phyloP scores from a whole-genome alignment of 169 alveolate genomes.

The Amoebophrya sp. region DNA sequence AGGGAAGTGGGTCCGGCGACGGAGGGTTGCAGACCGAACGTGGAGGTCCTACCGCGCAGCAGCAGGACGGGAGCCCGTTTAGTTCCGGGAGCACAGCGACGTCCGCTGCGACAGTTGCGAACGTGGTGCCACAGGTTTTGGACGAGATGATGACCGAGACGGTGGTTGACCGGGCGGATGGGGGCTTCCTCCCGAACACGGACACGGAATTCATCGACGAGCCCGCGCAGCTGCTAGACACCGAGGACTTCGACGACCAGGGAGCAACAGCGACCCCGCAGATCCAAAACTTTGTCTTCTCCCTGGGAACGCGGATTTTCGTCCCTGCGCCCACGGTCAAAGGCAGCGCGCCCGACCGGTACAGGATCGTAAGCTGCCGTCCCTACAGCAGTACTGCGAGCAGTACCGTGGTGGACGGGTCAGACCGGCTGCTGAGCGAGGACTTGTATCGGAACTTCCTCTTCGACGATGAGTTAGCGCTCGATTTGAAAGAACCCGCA shows the following conservation, averaged over 20 bases:
- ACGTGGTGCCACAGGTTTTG: background rate
- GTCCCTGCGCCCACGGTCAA: background rate
- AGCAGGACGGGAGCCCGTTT: too few species aligned
- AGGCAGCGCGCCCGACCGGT: background rate
- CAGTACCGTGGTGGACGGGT: background rate
- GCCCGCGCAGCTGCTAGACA: too few species aligned
- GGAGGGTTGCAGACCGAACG: too few species aligned
- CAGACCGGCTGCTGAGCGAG: background rate
- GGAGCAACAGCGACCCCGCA: background rate
- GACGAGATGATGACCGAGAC: background rate
- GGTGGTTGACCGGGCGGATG: too few species aligned
- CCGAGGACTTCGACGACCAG: background rate
- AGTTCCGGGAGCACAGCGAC: background rate
- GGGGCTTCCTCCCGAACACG: too few species aligned
- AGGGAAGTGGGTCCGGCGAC: too few species aligned
- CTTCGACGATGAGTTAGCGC: background rate
- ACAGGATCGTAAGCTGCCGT: background rate
- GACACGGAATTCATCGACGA: too few species aligned
- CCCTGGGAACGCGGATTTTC: background rate
- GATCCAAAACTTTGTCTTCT: background rate
- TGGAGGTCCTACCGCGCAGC: too few species aligned
- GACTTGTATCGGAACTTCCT: background rate
- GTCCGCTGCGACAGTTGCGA: background rate
- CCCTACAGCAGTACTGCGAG: background rate
- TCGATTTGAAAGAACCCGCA: too few species aligned